Base-by-base conservation (phyloP, 352 stramenopile genomes). In the Phytopythium mirpurense region DNA sequence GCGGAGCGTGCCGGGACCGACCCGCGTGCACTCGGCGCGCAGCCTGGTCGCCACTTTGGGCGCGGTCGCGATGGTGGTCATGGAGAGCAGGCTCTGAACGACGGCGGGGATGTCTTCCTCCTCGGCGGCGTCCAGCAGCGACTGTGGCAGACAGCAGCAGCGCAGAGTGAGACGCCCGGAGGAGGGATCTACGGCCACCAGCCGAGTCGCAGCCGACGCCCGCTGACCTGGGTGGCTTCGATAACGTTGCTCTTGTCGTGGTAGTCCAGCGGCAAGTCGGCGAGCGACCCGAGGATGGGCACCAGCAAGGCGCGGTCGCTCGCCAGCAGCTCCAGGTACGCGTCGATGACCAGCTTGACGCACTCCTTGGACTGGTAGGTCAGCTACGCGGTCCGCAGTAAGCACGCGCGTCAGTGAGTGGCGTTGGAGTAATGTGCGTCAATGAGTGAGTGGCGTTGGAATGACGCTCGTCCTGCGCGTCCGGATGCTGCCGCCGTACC, bases 301-400 rank as follows among this genome's bases (percentile, higher is more conserved):
- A 90, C 83, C 8, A 94, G 67, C 42, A 94, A 56, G n/a, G 74
- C 71, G 26, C 78, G 62, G 19, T 94, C 83, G n/a, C 72, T 88
- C 7, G 81, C 62, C 18, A 94, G 60, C 42, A 94, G 64, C 55
- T 92, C 83, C 26, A 88, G 51, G 58, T 90, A 92, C 10, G 79
- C 67, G 44, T 87, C 56, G 9, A 92, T 56, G 4, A 94, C 83
- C 9, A 94, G 51, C n/a, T 78, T 56, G 7, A 92, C 78, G 57
- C 83, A 94, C 48, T 89, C 72, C 32, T 76, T 75, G 2, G 83
- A 92, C 54, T 92, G 81, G 56, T 88, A 91, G 19, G 79, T 91
- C 35, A 93, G 71, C 83, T 90, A 48, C 18, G 18, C 7, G 3
- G 51, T 9, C 4, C 18, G 18, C 19, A 38, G 0, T 23, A 15